Percentiles rank a stretch among this genome's conserved stretches.
These are phyloP conservation scores for Galerina sulciceps DNA, from an alignment of 768 basidiomycete species.

Conservation along the genomic window DNA sequence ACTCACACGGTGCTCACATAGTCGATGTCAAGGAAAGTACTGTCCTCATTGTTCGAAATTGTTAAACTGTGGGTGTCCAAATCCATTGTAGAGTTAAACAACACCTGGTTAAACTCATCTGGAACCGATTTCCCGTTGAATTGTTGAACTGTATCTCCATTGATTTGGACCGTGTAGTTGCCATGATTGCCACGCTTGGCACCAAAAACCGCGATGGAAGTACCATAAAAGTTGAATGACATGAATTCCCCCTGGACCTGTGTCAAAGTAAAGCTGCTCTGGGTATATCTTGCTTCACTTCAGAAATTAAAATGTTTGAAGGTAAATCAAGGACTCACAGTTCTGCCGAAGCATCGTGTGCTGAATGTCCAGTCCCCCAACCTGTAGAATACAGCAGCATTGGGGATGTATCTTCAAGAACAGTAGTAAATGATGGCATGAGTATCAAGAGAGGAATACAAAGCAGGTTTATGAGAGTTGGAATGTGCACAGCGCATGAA, in stretches of 20 bases:
- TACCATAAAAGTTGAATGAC: slow-evolving; percentile 40
- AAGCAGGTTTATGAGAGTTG: too few relatives aligned
- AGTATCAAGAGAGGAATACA: too few relatives aligned
- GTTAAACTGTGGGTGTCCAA: slow-evolving; percentile 18
- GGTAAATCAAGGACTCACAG: slow-evolving; percentile 1
- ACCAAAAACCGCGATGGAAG: slow-evolving; percentile 21
- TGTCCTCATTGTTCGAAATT: slow-evolving; percentile 12
- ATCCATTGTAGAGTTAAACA: slow-evolving; percentile 8
- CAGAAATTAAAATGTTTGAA: neutral
- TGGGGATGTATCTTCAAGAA: slow-evolving; percentile 29
- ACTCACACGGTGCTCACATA: slow-evolving; percentile 12
- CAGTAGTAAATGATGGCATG: slow-evolving; percentile 29
- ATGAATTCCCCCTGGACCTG: slow-evolving; percentile 25
- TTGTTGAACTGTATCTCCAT: slow-evolving; percentile 3
- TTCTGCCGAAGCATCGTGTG: slow-evolving; percentile 3
- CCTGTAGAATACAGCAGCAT: slow-evolving; percentile 22
- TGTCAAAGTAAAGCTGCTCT: slow-evolving; percentile 38
- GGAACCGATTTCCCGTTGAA: neutral
- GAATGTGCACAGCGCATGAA: too few relatives aligned
- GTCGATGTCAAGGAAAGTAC: slow-evolving; percentile 21
- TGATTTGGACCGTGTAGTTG: slow-evolving; percentile 16
- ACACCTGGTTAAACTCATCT: slow-evolving; percentile 11
- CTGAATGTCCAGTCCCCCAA: slow-evolving; percentile 23
- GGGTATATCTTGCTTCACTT: slow-evolving; percentile 33
- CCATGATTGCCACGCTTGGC: slow-evolving; percentile 24